Evolutionary conservation across 352 stramenopile species (phyloP), one percentile per base, ranked within the genome.

Genomic region (Phytophthora pinifolia): DNA sequence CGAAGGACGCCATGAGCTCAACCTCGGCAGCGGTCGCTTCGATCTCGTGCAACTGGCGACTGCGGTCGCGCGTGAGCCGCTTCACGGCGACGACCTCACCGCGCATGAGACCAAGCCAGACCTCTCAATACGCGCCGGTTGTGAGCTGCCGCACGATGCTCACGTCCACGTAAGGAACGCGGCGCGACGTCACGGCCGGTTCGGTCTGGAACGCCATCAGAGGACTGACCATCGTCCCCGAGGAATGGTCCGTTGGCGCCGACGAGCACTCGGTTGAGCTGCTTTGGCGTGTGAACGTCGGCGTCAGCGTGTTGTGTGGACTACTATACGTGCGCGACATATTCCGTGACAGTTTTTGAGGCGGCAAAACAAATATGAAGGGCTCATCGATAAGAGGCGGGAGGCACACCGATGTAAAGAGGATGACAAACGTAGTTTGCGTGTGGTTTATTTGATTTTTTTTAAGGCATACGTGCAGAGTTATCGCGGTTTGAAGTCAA

Each of bases 81-180:
- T 86, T 83, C 9, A 86, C 59, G 13, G 75, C 75, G 6, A 83
- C 67, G 27, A 70, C 50, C 2, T 72, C 43, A 18, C 70, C 70
- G 2, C 62, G 54, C 50, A 73, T 61, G 14, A 59, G 46, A 0
- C 70, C 72, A 14, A 76, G 9, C 70, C 73, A 86, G 9, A 86
- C 62, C 46, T 86, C 72, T 14, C 76, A 70, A 14, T 72, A 86
- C 2, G 70, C 76, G 8, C 76, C 76, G 13, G 70, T 61, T 2
- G 71, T 72, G 10, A 87, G 55, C 35, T 63, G 60, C 2, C 62
- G 60, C 4, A 62, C 54, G 9, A 79, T 39, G 39, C 58, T 72
- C 1, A 83, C 37, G 9, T 83, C 63, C 2, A 70, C 34, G 15
- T 68, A 75, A 9, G 59, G 55, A n/a, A 80, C 63, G 41, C 67